These are phyloP conservation scores for Alternaria ethzedia DNA, from an alignment of 2,329 filamentous ascomycete species.

Conservation along the genomic window DNA sequence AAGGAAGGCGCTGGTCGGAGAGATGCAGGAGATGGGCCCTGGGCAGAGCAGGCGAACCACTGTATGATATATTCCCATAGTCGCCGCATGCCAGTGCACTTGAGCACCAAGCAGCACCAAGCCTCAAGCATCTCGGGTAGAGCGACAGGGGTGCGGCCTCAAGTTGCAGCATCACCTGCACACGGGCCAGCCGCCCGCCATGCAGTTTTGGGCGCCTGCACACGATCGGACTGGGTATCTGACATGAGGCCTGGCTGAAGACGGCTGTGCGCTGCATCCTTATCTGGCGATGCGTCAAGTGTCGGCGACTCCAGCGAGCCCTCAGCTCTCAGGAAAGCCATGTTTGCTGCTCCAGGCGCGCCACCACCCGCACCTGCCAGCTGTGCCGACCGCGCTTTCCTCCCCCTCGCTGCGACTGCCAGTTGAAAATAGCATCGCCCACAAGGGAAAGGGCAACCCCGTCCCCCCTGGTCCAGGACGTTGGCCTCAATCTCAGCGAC, in stretches of 20 bases:
- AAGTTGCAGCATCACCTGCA: slow-evolving; percentile 4
- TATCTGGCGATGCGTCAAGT: slow-evolving; percentile 11
- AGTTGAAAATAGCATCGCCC: not conserved
- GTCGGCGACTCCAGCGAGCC: slow-evolving; percentile 6
- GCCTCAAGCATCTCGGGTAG: slow-evolving; percentile 14
- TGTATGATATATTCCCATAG: slow-evolving; percentile 14
- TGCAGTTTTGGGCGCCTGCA: slow-evolving; percentile 8
- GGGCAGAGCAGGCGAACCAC: slow-evolving; percentile 1
- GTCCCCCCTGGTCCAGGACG: slow-evolving; percentile 1
- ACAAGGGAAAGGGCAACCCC: slow-evolving; percentile 7
- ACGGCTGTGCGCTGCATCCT: slow-evolving; percentile 15
- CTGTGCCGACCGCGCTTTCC: slow-evolving; percentile 5
- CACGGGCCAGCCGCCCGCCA: slow-evolving; percentile 13
- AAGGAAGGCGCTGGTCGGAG: not conserved
- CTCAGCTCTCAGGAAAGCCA: not conserved
- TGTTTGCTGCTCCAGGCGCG: slow-evolving; percentile 5
- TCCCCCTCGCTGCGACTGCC: not conserved
- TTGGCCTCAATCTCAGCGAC: not conserved
- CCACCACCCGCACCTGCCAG: slow-evolving; percentile 9
- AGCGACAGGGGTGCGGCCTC: slow-evolving; percentile 14
- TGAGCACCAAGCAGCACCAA: not conserved
- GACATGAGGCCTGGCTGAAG: slow-evolving; percentile 6
- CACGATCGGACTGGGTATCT: slow-evolving; percentile 7
- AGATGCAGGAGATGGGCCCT: slow-evolving; percentile 1
- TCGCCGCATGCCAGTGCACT: slow-evolving; percentile 6